Conservation (phyloP, 2,329 filamentous ascomycete species). For the Claviceps sp. region DNA sequence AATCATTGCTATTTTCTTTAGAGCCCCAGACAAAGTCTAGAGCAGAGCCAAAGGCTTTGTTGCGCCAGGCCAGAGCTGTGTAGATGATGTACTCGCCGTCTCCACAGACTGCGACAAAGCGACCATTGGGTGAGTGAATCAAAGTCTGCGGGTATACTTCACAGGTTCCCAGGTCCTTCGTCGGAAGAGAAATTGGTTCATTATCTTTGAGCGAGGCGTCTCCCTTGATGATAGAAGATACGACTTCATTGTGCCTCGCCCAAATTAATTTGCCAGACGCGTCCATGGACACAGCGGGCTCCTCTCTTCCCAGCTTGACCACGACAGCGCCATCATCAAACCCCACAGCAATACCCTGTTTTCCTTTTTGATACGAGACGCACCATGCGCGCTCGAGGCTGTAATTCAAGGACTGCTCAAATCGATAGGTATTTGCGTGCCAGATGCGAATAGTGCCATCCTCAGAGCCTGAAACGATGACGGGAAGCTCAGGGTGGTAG, state of each 20-base stretch:
- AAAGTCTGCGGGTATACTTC: conserved; percentile 95
- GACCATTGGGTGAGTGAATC: conserved; percentile 88
- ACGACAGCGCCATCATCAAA: conserved; percentile 97
- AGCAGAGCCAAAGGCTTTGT: conserved; percentile 92
- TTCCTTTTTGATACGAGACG: conserved; percentile 87
- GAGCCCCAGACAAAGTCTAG: conserved; percentile 95
- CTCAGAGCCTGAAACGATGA: conserved; percentile 96
- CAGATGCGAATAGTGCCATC: conserved; percentile 96
- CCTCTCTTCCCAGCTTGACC: conserved; percentile 92
- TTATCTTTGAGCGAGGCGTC: conserved; percentile 80
- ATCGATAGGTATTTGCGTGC: conserved; percentile 93
- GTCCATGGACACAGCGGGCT: conserved; percentile 97
- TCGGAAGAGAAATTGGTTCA: conserved; percentile 69
- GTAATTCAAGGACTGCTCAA: conserved; percentile 94
- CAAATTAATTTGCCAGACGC: conserved; percentile 89
- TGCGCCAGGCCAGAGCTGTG: conserved; percentile 88
- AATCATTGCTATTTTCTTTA: conserved; percentile 97
- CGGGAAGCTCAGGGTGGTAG: conserved; percentile 90
- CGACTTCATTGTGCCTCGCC: conserved; percentile 88
- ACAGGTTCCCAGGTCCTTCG: conserved; percentile 90
- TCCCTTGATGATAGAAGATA: conserved; percentile 88
- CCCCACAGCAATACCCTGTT: conserved; percentile 87
- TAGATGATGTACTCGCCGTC: conserved; percentile 99
- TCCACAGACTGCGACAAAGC: conserved; percentile 69
- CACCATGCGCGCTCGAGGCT: conserved; percentile 95